Conservation (phyloP, 2,329 filamentous ascomycete genomes). For the Gaeumannomyces sp. region DNA sequence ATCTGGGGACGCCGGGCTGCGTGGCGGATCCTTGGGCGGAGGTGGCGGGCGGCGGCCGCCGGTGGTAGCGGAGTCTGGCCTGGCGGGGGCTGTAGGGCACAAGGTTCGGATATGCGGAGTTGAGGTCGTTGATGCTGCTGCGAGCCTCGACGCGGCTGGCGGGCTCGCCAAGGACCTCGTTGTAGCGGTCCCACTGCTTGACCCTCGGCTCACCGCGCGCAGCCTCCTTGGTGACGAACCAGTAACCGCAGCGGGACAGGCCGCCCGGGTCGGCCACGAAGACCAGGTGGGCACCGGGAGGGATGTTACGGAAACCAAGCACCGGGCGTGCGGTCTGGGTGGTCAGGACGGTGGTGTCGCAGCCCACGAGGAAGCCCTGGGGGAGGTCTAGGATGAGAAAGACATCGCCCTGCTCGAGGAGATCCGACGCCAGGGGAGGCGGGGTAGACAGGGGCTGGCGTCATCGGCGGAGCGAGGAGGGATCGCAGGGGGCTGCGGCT, state of each 20-base stretch:
- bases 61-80: slow-evolving; percentile 10
- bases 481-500: slow-evolving; percentile 14
- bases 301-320: slow-evolving; percentile 48
- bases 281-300: slow-evolving; percentile 51
- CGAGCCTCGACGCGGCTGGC: slow-evolving; percentile 36
- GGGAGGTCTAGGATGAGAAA: slow-evolving; percentile 48
- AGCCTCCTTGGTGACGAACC: slow-evolving; percentile 38
- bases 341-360: slow-evolving; percentile 44
- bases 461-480: not conserved
- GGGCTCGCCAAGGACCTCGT: slow-evolving; percentile 48
- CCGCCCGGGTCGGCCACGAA: slow-evolving; percentile 47
- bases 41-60: not conserved
- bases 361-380: slow-evolving; percentile 44
- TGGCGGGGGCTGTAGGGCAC: slow-evolving; percentile 36
- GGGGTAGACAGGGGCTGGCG: slow-evolving; percentile 4
- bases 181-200: slow-evolving; percentile 50
- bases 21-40: slow-evolving; percentile 5
- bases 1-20: slow-evolving; percentile 15
- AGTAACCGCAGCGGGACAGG: slow-evolving; percentile 50
- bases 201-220: slow-evolving; percentile 31
- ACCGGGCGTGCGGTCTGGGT: slow-evolving; percentile 33
- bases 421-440: slow-evolving; percentile 16
- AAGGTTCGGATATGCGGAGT: slow-evolving; percentile 33
- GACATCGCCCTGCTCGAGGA: slow-evolving; percentile 39
- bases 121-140: slow-evolving; percentile 36